Conservation (phyloP, 805 yeast species). For the Soucietia sequanensis region DNA sequence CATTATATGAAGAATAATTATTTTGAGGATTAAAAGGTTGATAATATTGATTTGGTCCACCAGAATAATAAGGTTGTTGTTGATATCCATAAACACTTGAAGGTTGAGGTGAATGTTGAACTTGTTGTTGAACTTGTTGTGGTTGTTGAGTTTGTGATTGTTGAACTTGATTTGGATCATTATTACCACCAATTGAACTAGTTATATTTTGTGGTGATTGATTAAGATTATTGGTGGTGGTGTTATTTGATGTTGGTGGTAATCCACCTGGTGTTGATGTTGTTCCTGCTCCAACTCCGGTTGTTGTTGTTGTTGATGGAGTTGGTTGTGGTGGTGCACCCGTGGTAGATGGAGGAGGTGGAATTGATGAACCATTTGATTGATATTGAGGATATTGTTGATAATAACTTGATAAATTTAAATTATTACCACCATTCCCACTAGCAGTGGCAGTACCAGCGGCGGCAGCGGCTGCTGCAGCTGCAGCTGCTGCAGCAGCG, state of each 20-base stretch:
- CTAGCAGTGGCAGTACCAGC: slow-evolving; percentile 8
- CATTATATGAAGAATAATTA: slow-evolving; percentile 14
- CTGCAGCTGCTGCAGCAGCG: slow-evolving; percentile 10
- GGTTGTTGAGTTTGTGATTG: not conserved
- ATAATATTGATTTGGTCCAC: slow-evolving; percentile 19
- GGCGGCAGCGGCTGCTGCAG: slow-evolving; percentile 10
- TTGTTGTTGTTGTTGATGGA: too few species aligned
- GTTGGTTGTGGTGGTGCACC: slow-evolving; percentile 11
- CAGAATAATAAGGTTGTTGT: slow-evolving; percentile 22
- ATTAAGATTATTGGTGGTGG: not conserved
- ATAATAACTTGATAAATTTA: slow-evolving; percentile 9
- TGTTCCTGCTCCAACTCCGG: too few species aligned
- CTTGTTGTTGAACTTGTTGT: slow-evolving; percentile 4
- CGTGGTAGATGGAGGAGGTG: slow-evolving; percentile 4
- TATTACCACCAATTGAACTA: not conserved
- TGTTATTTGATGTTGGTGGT: too few species aligned
- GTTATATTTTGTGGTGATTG: slow-evolving; percentile 2
- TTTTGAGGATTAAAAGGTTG: slow-evolving; percentile 15
- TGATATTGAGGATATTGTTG: slow-evolving; percentile 10
- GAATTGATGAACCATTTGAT: slow-evolving; percentile 7
- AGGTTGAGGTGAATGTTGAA: slow-evolving; percentile 9
- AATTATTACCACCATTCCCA: slow-evolving; percentile 4
- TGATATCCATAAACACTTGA: slow-evolving; percentile 21
- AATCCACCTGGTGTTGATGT: slow-evolving; percentile 2
- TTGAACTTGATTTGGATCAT: not conserved